Evolutionary conservation across 345 rosid species (phyloP), one percentile per base, ranked within the genome.

Genomic region (Euphorbia lathyris): DNA sequence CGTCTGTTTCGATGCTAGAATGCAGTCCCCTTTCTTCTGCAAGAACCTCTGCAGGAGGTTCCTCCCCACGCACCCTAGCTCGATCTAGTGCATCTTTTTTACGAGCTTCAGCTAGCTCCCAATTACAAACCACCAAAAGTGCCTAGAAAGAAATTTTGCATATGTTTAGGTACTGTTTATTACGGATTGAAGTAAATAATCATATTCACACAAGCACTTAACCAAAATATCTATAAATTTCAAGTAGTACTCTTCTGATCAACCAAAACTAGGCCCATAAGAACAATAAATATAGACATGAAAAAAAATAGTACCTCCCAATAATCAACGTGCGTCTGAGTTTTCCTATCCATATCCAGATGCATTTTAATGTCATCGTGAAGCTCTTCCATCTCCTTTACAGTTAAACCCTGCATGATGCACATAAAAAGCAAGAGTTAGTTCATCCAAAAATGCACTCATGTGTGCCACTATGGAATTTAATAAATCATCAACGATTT

Each of bases 281-380:
- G 36, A 47, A 12, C 7, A 7, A 5, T 1, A 13, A 42, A 2
- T 10, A 26, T 19, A 4, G 29, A 66, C 53, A 57, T 30, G 72
- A 69, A 26, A 19, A n/a, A n/a, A n/a, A 40, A 53, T 45, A 69
- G 65, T 88, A 93, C 97, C 98, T 90, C 98, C 97, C 98, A 94
- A 68, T 86, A 94, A 63, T 85, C 91, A 66, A 83, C 67, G 29
- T 82, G 97, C 5, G 83, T 90, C 58, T 86, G 85, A 52, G 96
- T 89, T 76, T 80, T 84, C 58, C 91, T 82, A 69, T 94, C 98
- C 90, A 86, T 79, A 78, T 91, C 98, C 50, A 94, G 77, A 83
- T 94, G 90, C 98, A 94, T 86, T 81, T 91, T 94, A 71, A 94
- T 91, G 82, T 94, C 98, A 76, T 86, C 97, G 23, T 78, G 93